phyloP scores from a whole-genome alignment of 179 eudicot genomes.

The Actinidia polygama region DNA sequence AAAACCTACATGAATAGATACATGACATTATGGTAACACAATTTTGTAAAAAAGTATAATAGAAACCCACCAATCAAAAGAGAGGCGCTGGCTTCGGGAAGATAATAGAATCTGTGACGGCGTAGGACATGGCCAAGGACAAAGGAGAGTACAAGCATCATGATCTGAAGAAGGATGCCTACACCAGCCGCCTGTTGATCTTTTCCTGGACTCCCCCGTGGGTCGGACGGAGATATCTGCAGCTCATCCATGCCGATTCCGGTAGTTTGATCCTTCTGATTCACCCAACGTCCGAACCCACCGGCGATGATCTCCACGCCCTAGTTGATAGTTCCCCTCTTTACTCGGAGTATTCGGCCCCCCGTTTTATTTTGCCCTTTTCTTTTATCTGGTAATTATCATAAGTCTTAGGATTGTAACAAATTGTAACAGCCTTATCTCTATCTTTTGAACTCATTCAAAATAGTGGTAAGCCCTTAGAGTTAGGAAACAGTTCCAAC shows the following conservation, averaged over 20 bases:
- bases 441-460: too few species aligned
- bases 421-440: too few species aligned
- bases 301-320: background rate
- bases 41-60: background rate
- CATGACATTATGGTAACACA: background rate
- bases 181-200: conserved; percentile 99
- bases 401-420: too few species aligned
- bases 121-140: conserved; percentile 95
- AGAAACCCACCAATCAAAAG: conserved; percentile 68
- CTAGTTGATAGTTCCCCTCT: too few species aligned
- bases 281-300: background rate
- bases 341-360: too few species aligned
- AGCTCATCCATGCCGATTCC: conserved; percentile 41
- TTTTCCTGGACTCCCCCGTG: conserved; percentile 63
- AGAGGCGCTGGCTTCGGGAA: conserved; percentile 98
- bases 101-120: conserved; percentile 88
- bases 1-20: background rate
- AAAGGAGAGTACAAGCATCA: conserved; percentile 97
- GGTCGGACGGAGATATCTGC: conserved; percentile 68
- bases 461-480: too few species aligned
- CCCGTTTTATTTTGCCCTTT: too few species aligned
- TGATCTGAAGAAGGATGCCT: conserved; percentile 93
- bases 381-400: too few species aligned
- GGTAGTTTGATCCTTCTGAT: background rate
- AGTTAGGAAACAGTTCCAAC: too few species aligned